These are phyloP conservation scores for Rhododendron vialii DNA, from an alignment of 148 eudicot species.

Conservation along the genomic window DNA sequence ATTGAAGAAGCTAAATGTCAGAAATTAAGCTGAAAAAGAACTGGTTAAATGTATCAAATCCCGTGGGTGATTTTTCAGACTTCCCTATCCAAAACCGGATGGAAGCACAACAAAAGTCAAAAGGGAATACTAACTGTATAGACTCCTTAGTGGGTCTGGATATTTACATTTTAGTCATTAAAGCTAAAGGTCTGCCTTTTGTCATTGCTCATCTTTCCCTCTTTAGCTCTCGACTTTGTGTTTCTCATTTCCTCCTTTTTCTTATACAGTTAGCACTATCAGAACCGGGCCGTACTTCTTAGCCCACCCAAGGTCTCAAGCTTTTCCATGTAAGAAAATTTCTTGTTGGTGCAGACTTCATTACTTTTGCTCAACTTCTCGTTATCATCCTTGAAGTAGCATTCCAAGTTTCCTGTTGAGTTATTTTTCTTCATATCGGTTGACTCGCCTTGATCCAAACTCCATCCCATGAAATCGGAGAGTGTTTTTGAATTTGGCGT, in stretches of 20 bases:
- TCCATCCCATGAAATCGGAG: slow-evolving; percentile 54
- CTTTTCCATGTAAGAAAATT: slow-evolving; percentile 32
- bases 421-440: slow-evolving; percentile 22
- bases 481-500: slow-evolving; percentile 34
- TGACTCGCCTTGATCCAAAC: slow-evolving; percentile 31
- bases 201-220: slow-evolving; percentile 5
- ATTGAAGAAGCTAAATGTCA: background rate
- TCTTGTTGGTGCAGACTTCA: slow-evolving; percentile 19
- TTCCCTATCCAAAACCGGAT: slow-evolving; percentile 42
- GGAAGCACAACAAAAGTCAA: slow-evolving; percentile 34
- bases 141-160: slow-evolving; percentile 22
- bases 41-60: slow-evolving; percentile 13
- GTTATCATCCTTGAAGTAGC: slow-evolving; percentile 15
- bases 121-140: slow-evolving; percentile 23
- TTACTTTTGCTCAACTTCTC: slow-evolving; percentile 22
- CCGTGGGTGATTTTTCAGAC: slow-evolving; percentile 18
- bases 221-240: background rate
- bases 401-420: slow-evolving; percentile 24
- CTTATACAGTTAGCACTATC: slow-evolving; percentile 12
- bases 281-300: slow-evolving; percentile 71
- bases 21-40: background rate
- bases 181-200: slow-evolving; percentile 1
- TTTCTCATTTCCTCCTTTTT: slow-evolving; percentile 4
- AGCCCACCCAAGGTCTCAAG: slow-evolving; percentile 47
- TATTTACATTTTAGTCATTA: slow-evolving; percentile 28